Base-by-base conservation (phyloP, 2,329 filamentous ascomycete genomes). In the Pseudovirgaria hyperparasitica region DNA sequence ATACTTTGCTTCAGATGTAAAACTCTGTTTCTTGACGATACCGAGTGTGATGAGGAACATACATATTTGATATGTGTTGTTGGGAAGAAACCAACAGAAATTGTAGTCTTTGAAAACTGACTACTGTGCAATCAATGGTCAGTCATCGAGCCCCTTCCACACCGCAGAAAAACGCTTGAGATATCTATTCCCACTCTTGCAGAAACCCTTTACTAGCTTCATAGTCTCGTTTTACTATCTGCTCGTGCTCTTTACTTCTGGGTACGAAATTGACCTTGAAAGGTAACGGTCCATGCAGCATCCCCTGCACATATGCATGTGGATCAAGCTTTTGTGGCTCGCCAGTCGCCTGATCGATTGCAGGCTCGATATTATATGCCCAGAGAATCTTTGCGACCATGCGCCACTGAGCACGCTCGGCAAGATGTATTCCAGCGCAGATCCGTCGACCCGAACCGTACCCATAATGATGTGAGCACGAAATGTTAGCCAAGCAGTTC, bases 371-470 rank as follows among this genome's bases (percentile, higher is more conserved):
- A 12, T 28, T 40, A 28, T 71, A 72, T 0, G 56, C 67, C 70
- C 69, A 75, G 0, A 75, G 39, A 13, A 56, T 15, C 23, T 46
- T 45, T 11, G 43, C 40, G 16, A 53, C 33, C 6, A 46, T 48
- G 13, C 50, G 38, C 35, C 47, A 58, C 22, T 72, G 50, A 0
- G 58, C 68, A 0, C 64, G 58, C 22, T 65, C 59, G 0, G 63
- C 65, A 1, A 72, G 54, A 27, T 72, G 65, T 35, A 66, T 58
- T 0, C 65, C 64, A 2, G 56, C 54, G 33, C 64, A 68, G 16
- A 60, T 53, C 5, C 64, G 51, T 5, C 65, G 50, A 0, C 64
- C 65, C 6, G 54, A 56, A 0, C 63, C 63, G 35, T 66, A 68
- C 2, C 46, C 46, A 38, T 62, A 67, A 26, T 66, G 62, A 31